Percentiles rank a stretch among this genome's conserved stretches.
Conservation (phyloP, 2,329 filamentous ascomycete species). For the Scytalidium lignicola region DNA sequence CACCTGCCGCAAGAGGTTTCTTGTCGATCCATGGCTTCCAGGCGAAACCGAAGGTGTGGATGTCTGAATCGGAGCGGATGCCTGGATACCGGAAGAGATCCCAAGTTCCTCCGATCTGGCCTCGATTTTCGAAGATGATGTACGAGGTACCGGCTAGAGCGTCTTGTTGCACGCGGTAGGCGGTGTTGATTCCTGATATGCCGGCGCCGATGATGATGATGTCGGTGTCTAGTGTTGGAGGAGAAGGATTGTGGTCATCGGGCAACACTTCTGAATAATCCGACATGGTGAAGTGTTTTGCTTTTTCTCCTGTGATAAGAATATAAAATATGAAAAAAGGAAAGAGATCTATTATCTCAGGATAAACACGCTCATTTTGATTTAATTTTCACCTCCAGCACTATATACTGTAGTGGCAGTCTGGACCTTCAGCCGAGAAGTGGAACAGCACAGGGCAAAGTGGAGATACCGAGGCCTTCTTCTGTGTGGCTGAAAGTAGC, state of each 20-base stretch:
- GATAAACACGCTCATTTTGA: too few species aligned
- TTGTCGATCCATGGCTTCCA: slow-evolving; percentile 63
- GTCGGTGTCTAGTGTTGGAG: slow-evolving; percentile 32
- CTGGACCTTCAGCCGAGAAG: too few species aligned
- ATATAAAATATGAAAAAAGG: too few species aligned
- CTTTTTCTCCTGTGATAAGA: too few species aligned
- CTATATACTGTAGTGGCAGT: too few species aligned
- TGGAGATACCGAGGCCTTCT: too few species aligned
- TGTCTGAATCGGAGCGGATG: slow-evolving; percentile 58
- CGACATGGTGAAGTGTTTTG: neutral
- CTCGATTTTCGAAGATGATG: slow-evolving; percentile 62
- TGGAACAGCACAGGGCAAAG: too few species aligned
- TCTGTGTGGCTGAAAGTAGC: too few species aligned
- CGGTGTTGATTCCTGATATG: slow-evolving; percentile 70
- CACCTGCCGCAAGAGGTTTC: slow-evolving; percentile 45
- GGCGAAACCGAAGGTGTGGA: slow-evolving; percentile 59
- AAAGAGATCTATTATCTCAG: too few species aligned
- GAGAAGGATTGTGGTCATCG: neutral
- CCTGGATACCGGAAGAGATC: slow-evolving; percentile 73
- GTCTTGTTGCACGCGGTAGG: slow-evolving; percentile 60
- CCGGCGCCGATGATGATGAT: slow-evolving; percentile 67
- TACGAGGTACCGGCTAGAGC: slow-evolving; percentile 49
- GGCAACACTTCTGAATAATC: neutral
- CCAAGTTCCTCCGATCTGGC: slow-evolving; percentile 70
- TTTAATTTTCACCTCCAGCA: too few species aligned